Evolutionary conservation across 768 basidiomycete species (phyloP).

Genomic region (Lactarius trivialis): DNA sequence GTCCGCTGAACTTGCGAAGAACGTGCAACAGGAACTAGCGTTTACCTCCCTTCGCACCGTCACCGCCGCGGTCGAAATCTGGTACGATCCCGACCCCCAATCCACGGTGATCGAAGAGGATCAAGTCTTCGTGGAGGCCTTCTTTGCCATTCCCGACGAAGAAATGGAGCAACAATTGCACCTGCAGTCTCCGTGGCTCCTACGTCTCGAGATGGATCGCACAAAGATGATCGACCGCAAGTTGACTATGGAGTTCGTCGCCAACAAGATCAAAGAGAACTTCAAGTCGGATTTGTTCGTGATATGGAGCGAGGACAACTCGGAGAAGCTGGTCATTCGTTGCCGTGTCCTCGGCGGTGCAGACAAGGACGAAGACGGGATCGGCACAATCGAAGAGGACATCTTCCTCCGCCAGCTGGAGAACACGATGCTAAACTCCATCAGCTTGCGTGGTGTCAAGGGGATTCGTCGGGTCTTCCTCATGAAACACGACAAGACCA

Average conservation of each 20-base stretch:
- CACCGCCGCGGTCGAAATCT: conserved; percentile 93
- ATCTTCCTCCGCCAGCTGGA: conserved; percentile 94
- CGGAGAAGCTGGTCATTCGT: conserved; percentile 93
- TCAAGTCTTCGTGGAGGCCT: conserved; percentile 90
- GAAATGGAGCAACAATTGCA: conserved; percentile 87
- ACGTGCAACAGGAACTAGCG: conserved; percentile 87
- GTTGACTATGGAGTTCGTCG: conserved; percentile 91
- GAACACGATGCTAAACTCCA: conserved; percentile 92
- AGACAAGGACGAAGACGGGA: conserved; percentile 81
- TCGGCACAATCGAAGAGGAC: conserved; percentile 79
- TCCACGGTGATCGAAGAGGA: conserved; percentile 97
- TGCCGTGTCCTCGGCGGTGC: conserved; percentile 84
- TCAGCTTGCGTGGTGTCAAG: conserved; percentile 89
- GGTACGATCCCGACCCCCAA: conserved; percentile 91
- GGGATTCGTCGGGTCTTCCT: conserved; percentile 92
- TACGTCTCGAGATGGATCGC: conserved; percentile 94
- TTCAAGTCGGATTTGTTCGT: conserved; percentile 96
- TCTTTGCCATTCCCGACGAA: conserved; percentile 99
- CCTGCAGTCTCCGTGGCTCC: conserved; percentile 92
- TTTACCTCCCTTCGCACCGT: conserved; percentile 92
- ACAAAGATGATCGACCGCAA: conserved; percentile 98
- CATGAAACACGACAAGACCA: conserved; percentile 76
- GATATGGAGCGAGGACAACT: conserved; percentile 98
- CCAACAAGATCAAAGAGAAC: conserved; percentile 85
- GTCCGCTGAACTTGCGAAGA: conserved; percentile 64